phyloP scores from a whole-genome alignment of 169 alveolate genomes.

The Eimeria necatrix region DNA sequence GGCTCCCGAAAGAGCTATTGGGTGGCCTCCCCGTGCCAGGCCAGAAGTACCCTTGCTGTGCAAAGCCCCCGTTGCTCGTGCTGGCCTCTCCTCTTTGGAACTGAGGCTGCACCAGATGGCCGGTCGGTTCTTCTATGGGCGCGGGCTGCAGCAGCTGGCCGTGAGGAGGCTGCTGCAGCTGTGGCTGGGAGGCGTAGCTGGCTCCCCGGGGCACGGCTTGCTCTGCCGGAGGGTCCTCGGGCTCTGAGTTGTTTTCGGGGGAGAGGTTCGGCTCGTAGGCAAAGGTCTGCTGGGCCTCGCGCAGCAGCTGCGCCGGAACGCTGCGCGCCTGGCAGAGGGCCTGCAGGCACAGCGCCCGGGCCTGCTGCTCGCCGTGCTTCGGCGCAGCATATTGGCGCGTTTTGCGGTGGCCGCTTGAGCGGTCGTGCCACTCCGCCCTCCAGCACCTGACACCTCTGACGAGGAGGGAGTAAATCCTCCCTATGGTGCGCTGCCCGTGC shows the following conservation, averaged over 20 bases:
- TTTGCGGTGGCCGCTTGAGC: constrained; percentile 75
- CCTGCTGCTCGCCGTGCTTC: constrained; percentile 79
- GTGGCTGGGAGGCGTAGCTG: neutral
- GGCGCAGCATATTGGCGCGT: constrained; percentile 82
- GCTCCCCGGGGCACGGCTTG: neutral
- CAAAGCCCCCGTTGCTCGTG: neutral
- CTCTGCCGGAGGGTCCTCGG: constrained; percentile 13
- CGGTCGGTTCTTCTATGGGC: neutral
- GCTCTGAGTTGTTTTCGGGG: constrained; percentile 18
- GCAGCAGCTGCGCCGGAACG: constrained; percentile 77
- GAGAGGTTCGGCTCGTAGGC: constrained; percentile 74
- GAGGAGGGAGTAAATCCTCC: constrained; percentile 78
- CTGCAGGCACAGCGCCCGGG: constrained; percentile 75
- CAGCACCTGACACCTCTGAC: constrained; percentile 82
- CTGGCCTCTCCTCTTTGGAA: constrained; percentile 1
- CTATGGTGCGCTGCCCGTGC: constrained; percentile 71
- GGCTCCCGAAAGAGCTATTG: neutral
- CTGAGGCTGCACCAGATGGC: constrained; percentile 21
- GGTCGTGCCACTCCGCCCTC: constrained; percentile 82
- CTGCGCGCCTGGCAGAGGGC: constrained; percentile 77
- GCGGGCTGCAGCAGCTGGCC: constrained; percentile 35
- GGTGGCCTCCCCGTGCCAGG: neutral
- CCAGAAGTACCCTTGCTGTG: constrained; percentile 20
- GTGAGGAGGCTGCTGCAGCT: constrained; percentile 41
- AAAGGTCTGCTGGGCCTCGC: constrained; percentile 78